Evolutionary conservation across 116 monocot genomes (phyloP), one percentile per base, ranked within the genome.

Genomic region (Cymodocea nodosa): DNA sequence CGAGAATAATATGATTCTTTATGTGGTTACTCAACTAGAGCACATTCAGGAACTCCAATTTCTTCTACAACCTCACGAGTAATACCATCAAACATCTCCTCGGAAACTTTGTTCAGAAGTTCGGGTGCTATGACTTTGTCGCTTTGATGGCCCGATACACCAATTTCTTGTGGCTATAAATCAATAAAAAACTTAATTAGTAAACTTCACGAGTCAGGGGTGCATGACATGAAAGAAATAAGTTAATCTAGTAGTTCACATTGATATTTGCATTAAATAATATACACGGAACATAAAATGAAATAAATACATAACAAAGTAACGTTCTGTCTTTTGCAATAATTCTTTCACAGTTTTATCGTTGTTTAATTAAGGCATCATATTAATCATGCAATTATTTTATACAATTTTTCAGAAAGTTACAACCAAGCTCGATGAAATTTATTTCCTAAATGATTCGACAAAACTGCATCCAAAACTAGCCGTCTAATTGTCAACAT

Each of bases 51-150:
- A 69, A 78, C 83, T 30, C 95, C 95, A 74, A 83, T 85, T 87
- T 95, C 95, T 85, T 95, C 95, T 65, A 95, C 85, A 5, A 95
- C 90, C 79, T 95, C 90, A 60, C 95, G 84, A 24, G 81, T 76
- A 52, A 95, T 90, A 56, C 87, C 95, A 61, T 87, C 87, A 78
- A 95, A 95, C 90, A 95, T 95, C 76, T 95, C 95, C 44, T 76
- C 65, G 11, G 87, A 78, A 81, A 90, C 68, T 65, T 67, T 83
- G 22, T 83, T 87, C 53, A 90, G 60, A 55, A 51, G 13, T 22
- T 22, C 66, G 53, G 59, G 48, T 36, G 58, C 23, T 14, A 51
- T 61, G 18, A 25, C 60, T 18, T 59, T 69, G n/a, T 77, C 64
- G 54, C 64, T 57, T 75, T 69, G 68, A 82, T 89, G 94, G 13